Base-by-base conservation (phyloP, 2,329 filamentous ascomycete species). In the Arthroderma sp. region DNA sequence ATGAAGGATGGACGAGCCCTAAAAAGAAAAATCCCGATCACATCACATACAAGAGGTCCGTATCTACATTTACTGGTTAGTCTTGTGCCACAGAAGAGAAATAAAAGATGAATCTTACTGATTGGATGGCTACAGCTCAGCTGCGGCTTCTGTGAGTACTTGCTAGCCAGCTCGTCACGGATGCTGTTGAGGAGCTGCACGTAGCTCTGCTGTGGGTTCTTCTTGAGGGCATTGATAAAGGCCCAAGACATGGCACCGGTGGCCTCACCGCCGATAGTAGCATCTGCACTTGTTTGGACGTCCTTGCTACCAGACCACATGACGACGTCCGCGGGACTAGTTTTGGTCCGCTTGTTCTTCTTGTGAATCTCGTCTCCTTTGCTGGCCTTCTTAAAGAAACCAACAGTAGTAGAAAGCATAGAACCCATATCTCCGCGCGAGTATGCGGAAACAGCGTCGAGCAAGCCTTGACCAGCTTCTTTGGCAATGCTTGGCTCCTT, bases 271-370 rank as follows among this genome's bases (percentile, higher is more conserved):
- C 75, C 78, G 53, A 96, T 95, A 29, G 80, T 84, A 8, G 91
- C 88, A 63, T 98, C 91, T 66, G 86, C 84, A 47, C 87, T 94
- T 55, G 91, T 98, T 67, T 96, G 91, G 49, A 81, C 78, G 60
- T 98, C 91, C 66, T 94, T 95, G 69, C 85, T 93, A 46, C 91
- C 91, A 49, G 85, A 94, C 83, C 88, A 94, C 85, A 95, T 94
- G 61, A 98, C 78, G 30, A 98, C 91, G 64, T 98, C 91, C 36
- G 91, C 91, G 1, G 88, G 82, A 44, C 83, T 91, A 10, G 91
- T 96, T 69, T 93, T 93, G 36, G 89, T 96, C 53, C 83, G 76
- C 60, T 85, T 73, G 50, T 88, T 85, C 61, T 79, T 80, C 66
- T 93, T 75, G 63, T 87, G 81, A 11, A 81, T 81, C 32, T 82